A percentile compares a stretch with the other conserved stretches of the same genome.
phyloP scores from a whole-genome alignment of 805 yeast genomes.

The Candida patagonica region DNA sequence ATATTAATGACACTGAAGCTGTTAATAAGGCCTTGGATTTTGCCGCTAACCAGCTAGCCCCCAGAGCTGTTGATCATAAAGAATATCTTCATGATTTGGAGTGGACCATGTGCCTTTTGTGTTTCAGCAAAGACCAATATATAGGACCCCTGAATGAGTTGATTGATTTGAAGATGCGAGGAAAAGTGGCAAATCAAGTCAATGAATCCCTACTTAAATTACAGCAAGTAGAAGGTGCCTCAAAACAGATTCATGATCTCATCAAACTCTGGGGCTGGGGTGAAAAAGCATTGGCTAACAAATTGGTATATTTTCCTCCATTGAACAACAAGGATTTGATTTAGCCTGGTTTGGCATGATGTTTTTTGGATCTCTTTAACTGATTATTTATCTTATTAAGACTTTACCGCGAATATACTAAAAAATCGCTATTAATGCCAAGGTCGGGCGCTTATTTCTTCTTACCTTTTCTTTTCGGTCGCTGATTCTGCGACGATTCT shows the following conservation, averaged over 20 bases:
- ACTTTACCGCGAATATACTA: too few species aligned
- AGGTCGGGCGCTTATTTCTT: too few species aligned
- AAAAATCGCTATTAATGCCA: too few species aligned
- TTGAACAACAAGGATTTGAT: conserved; percentile 19
- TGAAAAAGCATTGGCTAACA: conserved; percentile 39
- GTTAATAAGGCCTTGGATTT: conserved; percentile 23
- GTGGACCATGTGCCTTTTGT: conserved; percentile 71
- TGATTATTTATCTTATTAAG: too few species aligned
- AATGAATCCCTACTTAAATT: conserved; percentile 50
- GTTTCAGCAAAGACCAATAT: conserved; percentile 33
- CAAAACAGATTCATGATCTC: conserved; percentile 39
- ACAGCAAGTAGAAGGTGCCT: conserved; percentile 28
- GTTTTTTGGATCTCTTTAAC: too few species aligned
- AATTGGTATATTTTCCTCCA: conserved; percentile 30
- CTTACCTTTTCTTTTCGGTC: too few species aligned
- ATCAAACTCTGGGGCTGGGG: conserved; percentile 58
- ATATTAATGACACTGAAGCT: conserved; percentile 18
- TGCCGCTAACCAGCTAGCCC: conserved; percentile 39
- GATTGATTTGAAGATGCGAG: conserved; percentile 51
- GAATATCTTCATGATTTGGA: conserved; percentile 65
- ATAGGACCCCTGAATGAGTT: conserved; percentile 41
- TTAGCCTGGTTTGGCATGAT: conserved; percentile 4
- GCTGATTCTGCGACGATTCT: too few species aligned
- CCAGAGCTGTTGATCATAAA: conserved; percentile 44
- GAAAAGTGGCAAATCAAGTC: conserved; percentile 59